A percentile compares a stretch with the other conserved stretches of the same genome.
Conservation (phyloP, 768 basidiomycete species). For the Tulasnella calospora region DNA sequence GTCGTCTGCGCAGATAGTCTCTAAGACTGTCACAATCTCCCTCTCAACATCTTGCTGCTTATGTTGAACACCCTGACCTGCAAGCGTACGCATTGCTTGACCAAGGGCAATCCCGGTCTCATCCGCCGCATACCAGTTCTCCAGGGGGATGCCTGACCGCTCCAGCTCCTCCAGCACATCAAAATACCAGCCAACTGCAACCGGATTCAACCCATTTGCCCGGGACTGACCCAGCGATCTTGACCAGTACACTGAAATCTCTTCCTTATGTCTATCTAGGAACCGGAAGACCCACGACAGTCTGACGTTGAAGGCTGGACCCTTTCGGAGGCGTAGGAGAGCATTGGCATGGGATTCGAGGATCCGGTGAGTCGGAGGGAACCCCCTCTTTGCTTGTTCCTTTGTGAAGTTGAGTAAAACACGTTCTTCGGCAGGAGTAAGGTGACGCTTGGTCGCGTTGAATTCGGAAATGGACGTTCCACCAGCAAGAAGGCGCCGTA, state of each 20-base stretch:
- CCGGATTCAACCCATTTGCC: slow-evolving; percentile 20
- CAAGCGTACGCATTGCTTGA: background rate
- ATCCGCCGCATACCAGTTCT: slow-evolving; percentile 23
- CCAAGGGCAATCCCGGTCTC: slow-evolving; percentile 24
- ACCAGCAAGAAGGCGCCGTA: background rate
- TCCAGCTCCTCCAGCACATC: slow-evolving; percentile 20
- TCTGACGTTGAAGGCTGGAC: background rate
- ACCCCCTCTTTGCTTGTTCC: slow-evolving; percentile 34
- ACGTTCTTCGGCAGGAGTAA: slow-evolving; percentile 34
- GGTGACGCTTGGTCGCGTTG: slow-evolving; percentile 36
- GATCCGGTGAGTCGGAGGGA: slow-evolving; percentile 37
- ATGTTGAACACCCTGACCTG: slow-evolving; percentile 15
- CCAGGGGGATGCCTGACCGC: background rate
- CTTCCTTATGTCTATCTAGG: background rate
- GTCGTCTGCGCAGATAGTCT: slow-evolving; percentile 22
- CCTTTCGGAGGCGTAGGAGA: slow-evolving; percentile 21
- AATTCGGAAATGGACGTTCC: slow-evolving; percentile 29
- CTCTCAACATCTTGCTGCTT: background rate
- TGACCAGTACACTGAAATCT: background rate
- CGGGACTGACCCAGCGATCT: background rate
- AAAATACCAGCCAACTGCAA: slow-evolving; percentile 19
- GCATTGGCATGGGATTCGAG: slow-evolving; percentile 39
- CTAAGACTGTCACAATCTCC: slow-evolving; percentile 26
- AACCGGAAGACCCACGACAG: slow-evolving; percentile 25
- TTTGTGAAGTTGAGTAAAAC: slow-evolving; percentile 5